Percentiles rank a stretch among this genome's conserved stretches.
Conservation (phyloP, 768 basidiomycete genomes). For the Termitomyces sp. region DNA sequence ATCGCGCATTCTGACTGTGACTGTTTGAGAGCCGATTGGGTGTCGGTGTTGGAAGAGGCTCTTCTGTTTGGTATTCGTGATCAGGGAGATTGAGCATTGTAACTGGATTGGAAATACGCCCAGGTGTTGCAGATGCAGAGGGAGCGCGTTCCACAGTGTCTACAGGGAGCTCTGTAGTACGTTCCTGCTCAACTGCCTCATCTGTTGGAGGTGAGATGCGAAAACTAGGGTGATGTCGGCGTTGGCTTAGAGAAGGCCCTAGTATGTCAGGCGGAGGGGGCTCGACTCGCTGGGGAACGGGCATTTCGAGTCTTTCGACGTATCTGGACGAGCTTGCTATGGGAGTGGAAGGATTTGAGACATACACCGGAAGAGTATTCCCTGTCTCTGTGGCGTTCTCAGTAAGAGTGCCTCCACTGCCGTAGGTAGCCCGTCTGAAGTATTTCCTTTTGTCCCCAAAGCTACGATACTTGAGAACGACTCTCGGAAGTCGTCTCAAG, state of each 20-base stretch:
- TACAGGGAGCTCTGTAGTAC: slow-evolving; percentile 16
- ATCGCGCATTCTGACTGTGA: slow-evolving; percentile 1
- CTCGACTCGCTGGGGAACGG: slow-evolving; percentile 20
- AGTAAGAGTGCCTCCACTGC: slow-evolving; percentile 22
- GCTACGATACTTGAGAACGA: slow-evolving; percentile 26
- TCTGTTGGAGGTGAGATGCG: slow-evolving; percentile 29
- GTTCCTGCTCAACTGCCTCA: slow-evolving; percentile 22
- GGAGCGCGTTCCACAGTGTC: slow-evolving; percentile 14
- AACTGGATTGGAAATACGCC: slow-evolving; percentile 12
- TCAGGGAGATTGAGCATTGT: slow-evolving; percentile 15
- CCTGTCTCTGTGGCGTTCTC: slow-evolving; percentile 23
- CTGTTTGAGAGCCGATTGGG: slow-evolving; percentile 10
- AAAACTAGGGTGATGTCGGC: slow-evolving; percentile 24
- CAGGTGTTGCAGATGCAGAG: background rate
- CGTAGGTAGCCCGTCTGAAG: slow-evolving; percentile 18
- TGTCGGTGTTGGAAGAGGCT: slow-evolving; percentile 7
- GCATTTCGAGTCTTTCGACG: slow-evolving; percentile 30
- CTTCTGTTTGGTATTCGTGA: slow-evolving; percentile 2
- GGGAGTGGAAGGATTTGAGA: slow-evolving; percentile 35
- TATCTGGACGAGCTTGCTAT: slow-evolving; percentile 30
- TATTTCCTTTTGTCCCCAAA: slow-evolving; percentile 20
- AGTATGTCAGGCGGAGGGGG: slow-evolving; percentile 4
- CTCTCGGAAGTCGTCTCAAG: slow-evolving; percentile 29
- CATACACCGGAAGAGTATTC: slow-evolving; percentile 31
- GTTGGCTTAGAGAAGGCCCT: slow-evolving; percentile 17